Conservation (phyloP, 805 yeast genomes). For the Dipodascus albidus region DNA sequence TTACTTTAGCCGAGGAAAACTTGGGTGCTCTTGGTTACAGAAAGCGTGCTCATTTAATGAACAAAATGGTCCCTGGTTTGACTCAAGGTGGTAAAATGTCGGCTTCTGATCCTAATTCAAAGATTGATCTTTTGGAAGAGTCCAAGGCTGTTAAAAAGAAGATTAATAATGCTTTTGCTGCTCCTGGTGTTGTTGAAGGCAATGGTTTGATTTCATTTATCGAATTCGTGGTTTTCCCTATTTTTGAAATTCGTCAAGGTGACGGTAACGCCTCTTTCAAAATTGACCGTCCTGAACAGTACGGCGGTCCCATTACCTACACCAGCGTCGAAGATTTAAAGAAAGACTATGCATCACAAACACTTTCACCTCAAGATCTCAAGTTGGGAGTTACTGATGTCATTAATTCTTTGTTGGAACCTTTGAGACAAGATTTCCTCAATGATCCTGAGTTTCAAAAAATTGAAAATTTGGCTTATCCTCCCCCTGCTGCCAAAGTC, state of each 20-base stretch:
- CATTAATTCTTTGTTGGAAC: conserved; percentile 69
- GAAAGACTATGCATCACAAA: conserved; percentile 58
- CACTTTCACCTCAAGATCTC: conserved; percentile 85
- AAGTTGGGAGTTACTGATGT: conserved; percentile 85
- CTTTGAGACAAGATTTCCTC: conserved; percentile 63
- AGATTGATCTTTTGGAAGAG: conserved; percentile 84
- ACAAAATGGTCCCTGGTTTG: conserved; percentile 97
- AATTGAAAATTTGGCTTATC: conserved; percentile 72
- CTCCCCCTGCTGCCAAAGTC: conserved; percentile 51
- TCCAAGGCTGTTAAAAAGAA: conserved; percentile 84
- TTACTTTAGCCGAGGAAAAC: conserved; percentile 92
- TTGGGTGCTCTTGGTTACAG: conserved; percentile 80
- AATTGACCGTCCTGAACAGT: conserved; percentile 89
- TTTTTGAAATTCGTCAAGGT: conserved; percentile 53
- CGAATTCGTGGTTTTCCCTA: conserved; percentile 76
- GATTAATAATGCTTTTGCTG: conserved; percentile 84
- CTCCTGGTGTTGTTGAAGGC: conserved; percentile 85
- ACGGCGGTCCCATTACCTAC: conserved; percentile 86
- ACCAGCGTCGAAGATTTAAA: conserved; percentile 55
- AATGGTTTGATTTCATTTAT: conserved; percentile 85
- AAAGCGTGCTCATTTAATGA: conserved; percentile 97
- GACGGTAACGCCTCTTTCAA: conserved; percentile 50
- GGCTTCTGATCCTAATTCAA: conserved; percentile 97
- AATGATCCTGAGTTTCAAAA: conserved; percentile 61
- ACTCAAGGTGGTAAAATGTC: conserved; percentile 97